phyloP scores from a whole-genome alignment of 495 filamentous ascomycete species.

The Acidomyces sp. region DNA sequence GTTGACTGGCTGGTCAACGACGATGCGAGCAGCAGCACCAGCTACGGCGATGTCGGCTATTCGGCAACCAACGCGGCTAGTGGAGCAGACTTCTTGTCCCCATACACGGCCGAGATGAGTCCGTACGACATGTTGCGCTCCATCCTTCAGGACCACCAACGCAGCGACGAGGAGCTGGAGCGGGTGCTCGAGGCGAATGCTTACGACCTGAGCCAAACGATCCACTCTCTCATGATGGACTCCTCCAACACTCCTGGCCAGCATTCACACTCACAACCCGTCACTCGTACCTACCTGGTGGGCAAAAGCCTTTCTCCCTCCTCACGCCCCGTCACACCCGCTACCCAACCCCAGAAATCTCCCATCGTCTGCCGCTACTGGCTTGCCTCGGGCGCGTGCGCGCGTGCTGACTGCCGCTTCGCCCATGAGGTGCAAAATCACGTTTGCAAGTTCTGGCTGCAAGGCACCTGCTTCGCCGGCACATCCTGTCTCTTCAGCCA shows the following conservation, averaged over 20 bases:
- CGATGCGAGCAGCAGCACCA: slow-evolving; percentile 59
- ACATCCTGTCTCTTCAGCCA: slow-evolving; percentile 95
- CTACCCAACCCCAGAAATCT: slow-evolving; percentile 47
- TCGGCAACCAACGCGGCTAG: too few species aligned
- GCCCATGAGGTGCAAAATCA: slow-evolving; percentile 92
- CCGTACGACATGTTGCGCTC: slow-evolving; percentile 96
- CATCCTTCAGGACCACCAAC: slow-evolving; percentile 77
- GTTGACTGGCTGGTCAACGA: slow-evolving; percentile 95
- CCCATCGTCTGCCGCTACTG: slow-evolving; percentile 94
- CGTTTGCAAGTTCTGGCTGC: slow-evolving; percentile 99
- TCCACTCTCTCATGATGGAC: slow-evolving; percentile 58
- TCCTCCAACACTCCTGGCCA: slow-evolving; percentile 16
- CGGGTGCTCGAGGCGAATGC: slow-evolving; percentile 72
- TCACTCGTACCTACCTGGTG: slow-evolving; percentile 49
- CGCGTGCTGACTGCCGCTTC: slow-evolving; percentile 90
- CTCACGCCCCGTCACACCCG: slow-evolving; percentile 63
- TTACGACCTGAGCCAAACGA: slow-evolving; percentile 84
- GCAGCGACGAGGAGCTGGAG: slow-evolving; percentile 88
- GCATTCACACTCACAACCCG: too few species aligned
- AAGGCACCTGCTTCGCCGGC: slow-evolving; percentile 90
- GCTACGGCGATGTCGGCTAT: slow-evolving; percentile 47
- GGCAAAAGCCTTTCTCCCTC: slow-evolving; percentile 79
- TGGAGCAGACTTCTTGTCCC: slow-evolving; percentile 65
- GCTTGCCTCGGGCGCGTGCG: slow-evolving; percentile 80
- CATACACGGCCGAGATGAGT: slow-evolving; percentile 78